phyloP scores from a whole-genome alignment of 2,329 filamentous ascomycete species.

The Aureobasidium sp. region DNA sequence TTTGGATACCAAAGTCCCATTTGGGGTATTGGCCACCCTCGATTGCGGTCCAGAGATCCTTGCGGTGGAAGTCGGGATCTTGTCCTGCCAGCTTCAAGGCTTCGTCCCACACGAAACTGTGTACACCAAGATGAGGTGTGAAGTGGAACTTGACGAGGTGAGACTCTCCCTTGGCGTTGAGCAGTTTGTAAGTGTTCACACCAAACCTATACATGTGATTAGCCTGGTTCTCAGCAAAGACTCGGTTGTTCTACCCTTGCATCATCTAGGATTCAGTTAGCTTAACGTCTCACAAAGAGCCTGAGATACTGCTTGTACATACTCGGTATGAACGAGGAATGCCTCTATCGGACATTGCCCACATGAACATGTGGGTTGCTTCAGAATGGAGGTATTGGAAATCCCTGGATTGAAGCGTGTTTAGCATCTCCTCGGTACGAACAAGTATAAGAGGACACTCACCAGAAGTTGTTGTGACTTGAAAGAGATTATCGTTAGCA shows the following conservation, averaged over 20 bases:
- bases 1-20: conserved; percentile 78
- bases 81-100: conserved; percentile 65
- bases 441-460: too few relatives aligned
- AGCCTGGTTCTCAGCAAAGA: too few relatives aligned
- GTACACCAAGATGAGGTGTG: conserved; percentile 65
- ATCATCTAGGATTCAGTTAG: too few relatives aligned
- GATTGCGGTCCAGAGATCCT: conserved; percentile 68
- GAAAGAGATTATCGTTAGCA: too few relatives aligned
- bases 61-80: conserved; percentile 74
- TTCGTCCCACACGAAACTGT: conserved; percentile 72
- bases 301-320: conserved; percentile 53
- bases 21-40: conserved; percentile 61
- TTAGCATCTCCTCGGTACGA: too few relatives aligned
- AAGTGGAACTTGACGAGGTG: conserved; percentile 73
- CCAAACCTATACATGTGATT: conserved; percentile 42
- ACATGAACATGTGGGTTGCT: conserved; percentile 70
- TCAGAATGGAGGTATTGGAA: conserved; percentile 60
- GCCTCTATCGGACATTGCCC: conserved; percentile 65
- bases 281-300: too few relatives aligned
- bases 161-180: conserved; percentile 58
- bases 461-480: conserved; percentile 55
- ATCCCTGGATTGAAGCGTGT: conserved; percentile 36
- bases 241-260: too few relatives aligned
- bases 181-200: conserved; percentile 67
- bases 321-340: conserved; percentile 70